Percentiles rank a stretch among this genome's conserved stretches.
Evolutionary conservation across 352 stramenopile genomes (phyloP).

Genomic region (Phytophthora niederhauseri): DNA sequence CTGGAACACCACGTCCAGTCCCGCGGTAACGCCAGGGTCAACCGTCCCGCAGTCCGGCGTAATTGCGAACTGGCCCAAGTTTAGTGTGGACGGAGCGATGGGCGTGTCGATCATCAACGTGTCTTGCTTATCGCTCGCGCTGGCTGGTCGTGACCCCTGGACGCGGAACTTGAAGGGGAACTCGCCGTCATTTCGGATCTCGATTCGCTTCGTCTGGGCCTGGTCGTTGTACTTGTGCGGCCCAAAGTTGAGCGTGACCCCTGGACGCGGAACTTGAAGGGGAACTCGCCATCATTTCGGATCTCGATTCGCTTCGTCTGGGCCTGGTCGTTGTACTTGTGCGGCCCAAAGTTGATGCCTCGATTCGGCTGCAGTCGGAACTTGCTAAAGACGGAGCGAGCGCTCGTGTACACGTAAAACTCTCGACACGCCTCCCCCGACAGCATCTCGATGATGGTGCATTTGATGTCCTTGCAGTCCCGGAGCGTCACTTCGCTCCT

Average conservation of each 20-base stretch:
- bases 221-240: conserved; percentile 90
- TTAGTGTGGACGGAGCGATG: conserved; percentile 45
- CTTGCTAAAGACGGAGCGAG: conserved; percentile 82
- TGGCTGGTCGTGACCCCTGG: conserved; percentile 7
- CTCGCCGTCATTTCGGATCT: conserved; percentile 94
- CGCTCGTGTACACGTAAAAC: conserved; percentile 86
- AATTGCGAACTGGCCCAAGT: conserved; percentile 83
- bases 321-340: conserved; percentile 88
- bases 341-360: conserved; percentile 93
- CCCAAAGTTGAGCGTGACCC: too few relatives aligned
- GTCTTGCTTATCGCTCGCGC: conserved; percentile 7
- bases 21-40: conserved; percentile 80
- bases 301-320: conserved; percentile 89
- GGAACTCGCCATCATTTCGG: conserved; percentile 94
- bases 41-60: conserved; percentile 77
- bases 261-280: conserved; percentile 88
- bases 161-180: conserved; percentile 94
- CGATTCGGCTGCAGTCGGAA: conserved; percentile 89
- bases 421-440: conserved; percentile 91
- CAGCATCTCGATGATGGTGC: conserved; percentile 92
- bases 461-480: conserved; percentile 94
- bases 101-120: conserved; percentile 47
- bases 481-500: conserved; percentile 80
- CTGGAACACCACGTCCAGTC: conserved; percentile 83
- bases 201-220: conserved; percentile 73